Evolutionary conservation across 2,329 filamentous ascomycete species (phyloP).

Genomic region (Aspergillus novofumigatus): DNA sequence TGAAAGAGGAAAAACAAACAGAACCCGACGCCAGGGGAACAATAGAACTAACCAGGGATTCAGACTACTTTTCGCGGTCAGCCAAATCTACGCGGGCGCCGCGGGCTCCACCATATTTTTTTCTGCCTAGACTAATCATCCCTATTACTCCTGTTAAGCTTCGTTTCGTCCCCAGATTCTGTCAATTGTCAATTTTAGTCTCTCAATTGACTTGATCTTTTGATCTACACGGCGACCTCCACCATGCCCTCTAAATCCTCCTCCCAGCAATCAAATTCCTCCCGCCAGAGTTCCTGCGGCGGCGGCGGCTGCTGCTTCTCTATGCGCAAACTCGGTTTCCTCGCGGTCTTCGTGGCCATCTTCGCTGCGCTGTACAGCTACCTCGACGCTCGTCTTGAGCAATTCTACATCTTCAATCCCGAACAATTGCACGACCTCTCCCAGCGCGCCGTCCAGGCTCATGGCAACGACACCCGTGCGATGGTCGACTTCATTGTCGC

Average conservation of each 20-base stretch:
- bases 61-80: too few species aligned
- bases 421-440: constrained; percentile 66
- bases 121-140: background rate
- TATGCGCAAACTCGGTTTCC: constrained; percentile 27
- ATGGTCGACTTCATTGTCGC: constrained; percentile 67
- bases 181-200: constrained; percentile 1
- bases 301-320: constrained; percentile 24
- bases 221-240: background rate
- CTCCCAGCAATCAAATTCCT: background rate
- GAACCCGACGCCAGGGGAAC: background rate
- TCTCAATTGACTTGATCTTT: constrained; percentile 4
- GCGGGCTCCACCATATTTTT: background rate
- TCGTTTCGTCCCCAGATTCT: background rate
- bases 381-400: constrained; percentile 36
- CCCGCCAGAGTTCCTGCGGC: constrained; percentile 15
- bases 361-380: constrained; percentile 35
- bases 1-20: background rate
- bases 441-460: constrained; percentile 59
- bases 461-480: constrained; percentile 70
- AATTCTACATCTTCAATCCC: constrained; percentile 71
- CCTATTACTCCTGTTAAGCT: background rate
- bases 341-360: constrained; percentile 32
- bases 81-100: background rate
- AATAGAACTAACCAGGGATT: background rate
- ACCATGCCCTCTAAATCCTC: constrained; percentile 23